These are phyloP conservation scores for Chaetomium globosum DNA, from an alignment of 2,329 filamentous ascomycete species.

Conservation along the genomic window DNA sequence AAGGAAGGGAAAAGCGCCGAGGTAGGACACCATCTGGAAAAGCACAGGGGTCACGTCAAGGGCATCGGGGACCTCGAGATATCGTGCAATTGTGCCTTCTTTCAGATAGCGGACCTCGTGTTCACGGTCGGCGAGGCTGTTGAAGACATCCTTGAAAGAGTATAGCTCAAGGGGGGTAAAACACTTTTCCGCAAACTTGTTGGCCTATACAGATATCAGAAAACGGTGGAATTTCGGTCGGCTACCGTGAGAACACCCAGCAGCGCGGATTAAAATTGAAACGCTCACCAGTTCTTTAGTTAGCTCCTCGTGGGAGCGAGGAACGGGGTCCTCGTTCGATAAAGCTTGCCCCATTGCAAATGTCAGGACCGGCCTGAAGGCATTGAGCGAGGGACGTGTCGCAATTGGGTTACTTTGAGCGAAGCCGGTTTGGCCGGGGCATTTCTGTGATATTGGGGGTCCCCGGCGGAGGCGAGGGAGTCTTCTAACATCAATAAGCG, in stretches of 20 bases:
- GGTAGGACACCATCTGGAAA: conserved; percentile 71
- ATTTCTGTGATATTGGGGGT: neutral
- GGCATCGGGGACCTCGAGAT: conserved; percentile 72
- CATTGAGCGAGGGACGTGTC: conserved; percentile 10
- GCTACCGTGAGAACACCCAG: neutral
- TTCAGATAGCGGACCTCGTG: conserved; percentile 66
- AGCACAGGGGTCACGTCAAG: conserved; percentile 67
- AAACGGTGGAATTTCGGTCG: neutral
- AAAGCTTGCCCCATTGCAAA: conserved; percentile 55
- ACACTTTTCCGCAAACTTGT: conserved; percentile 68
- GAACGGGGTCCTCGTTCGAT: conserved; percentile 50
- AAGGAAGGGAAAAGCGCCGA: conserved; percentile 74
- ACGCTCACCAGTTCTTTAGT: conserved; percentile 53
- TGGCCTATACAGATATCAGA: conserved; percentile 49
- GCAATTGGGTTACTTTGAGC: neutral
- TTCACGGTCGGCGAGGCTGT: conserved; percentile 66
- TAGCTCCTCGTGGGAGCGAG: conserved; percentile 56
- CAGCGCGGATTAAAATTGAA: neutral
- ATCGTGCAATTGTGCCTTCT: conserved; percentile 69
- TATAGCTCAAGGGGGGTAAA: conserved; percentile 73
- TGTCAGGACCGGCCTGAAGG: neutral
- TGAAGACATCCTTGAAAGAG: conserved; percentile 73
- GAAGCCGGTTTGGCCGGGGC: neutral
- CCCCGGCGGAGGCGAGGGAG: neutral
- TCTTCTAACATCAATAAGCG: neutral